A percentile compares a stretch with the other conserved stretches of the same genome.
Evolutionary conservation across 169 alveolate genomes (phyloP).

Genomic region (Plasmodium adleri): DNA sequence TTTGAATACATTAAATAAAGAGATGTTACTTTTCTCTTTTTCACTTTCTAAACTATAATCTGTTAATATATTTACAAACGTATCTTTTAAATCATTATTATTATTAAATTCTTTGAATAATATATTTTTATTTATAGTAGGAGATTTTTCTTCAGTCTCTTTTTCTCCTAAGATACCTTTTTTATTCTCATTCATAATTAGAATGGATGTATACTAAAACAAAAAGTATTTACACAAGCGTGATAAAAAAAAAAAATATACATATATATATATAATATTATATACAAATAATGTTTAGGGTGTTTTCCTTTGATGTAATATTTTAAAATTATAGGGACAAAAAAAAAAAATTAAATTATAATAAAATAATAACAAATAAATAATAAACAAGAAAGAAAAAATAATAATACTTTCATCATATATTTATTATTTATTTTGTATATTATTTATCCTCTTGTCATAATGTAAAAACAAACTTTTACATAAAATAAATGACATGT

Average conservation of each 20-base stretch:
- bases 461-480: too few relatives aligned
- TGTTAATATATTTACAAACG: conserved; percentile 36
- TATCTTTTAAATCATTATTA: conserved; percentile 32
- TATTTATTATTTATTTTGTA: too few relatives aligned
- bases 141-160: conserved; percentile 23
- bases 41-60: conserved; percentile 65
- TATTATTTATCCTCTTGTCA: too few relatives aligned
- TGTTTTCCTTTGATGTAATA: too few relatives aligned
- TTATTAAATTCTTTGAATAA: conserved; percentile 41
- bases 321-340: too few relatives aligned
- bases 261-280: not conserved
- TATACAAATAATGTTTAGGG: not conserved
- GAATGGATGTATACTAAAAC: too few relatives aligned
- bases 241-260: not conserved
- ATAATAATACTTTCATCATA: too few relatives aligned
- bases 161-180: conserved; percentile 16
- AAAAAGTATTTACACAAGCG: too few relatives aligned
- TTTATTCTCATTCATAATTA: conserved; percentile 35
- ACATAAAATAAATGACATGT: too few relatives aligned
- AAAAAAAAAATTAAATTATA: too few relatives aligned
- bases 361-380: too few relatives aligned
- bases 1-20: conserved; percentile 45
- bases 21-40: conserved; percentile 60
- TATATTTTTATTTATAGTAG: conserved; percentile 30
- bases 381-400: too few relatives aligned